Evolutionary conservation across 108 stramenopile genomes (phyloP).

Genomic region (Skeletonema grethae): DNA sequence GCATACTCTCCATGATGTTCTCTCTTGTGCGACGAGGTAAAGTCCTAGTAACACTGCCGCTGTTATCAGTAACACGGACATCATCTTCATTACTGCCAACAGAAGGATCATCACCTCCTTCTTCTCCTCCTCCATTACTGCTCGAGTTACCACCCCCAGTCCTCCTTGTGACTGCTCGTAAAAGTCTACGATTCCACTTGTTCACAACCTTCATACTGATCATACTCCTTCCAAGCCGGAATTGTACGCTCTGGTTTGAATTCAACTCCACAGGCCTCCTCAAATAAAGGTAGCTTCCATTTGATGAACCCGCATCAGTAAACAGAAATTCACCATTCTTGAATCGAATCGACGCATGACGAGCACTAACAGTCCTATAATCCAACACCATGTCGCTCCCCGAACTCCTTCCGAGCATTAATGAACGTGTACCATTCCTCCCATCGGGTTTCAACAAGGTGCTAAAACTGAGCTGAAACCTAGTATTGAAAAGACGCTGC

Average conservation of each 20-base stretch:
- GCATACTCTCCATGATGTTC: conserved; percentile 75
- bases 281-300: conserved; percentile 88
- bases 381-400: conserved; percentile 96
- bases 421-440: conserved; percentile 82
- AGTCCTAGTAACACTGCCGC: conserved; percentile 68
- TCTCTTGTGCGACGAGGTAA: conserved; percentile 73
- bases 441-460: conserved; percentile 91
- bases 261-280: conserved; percentile 85
- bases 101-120: conserved; percentile 65
- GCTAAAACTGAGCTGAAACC: conserved; percentile 95
- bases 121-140: conserved; percentile 25
- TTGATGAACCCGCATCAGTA: conserved; percentile 88
- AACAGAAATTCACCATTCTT: conserved; percentile 93
- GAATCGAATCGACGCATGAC: conserved; percentile 87
- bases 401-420: conserved; percentile 93
- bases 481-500: conserved; percentile 94
- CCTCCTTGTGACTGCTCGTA: conserved; percentile 74
- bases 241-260: conserved; percentile 77
- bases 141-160: conserved; percentile 26
- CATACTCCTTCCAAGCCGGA: conserved; percentile 85
- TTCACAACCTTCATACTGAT: conserved; percentile 90
- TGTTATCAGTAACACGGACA: conserved; percentile 71
- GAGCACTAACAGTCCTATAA: conserved; percentile 91
- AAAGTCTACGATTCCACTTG: conserved; percentile 84
- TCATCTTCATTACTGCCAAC: conserved; percentile 87